Percentiles rank a stretch among this genome's conserved stretches.
Evolutionary conservation across 2,329 filamentous ascomycete genomes (phyloP).

Genomic region (Emergomyces orientalis): DNA sequence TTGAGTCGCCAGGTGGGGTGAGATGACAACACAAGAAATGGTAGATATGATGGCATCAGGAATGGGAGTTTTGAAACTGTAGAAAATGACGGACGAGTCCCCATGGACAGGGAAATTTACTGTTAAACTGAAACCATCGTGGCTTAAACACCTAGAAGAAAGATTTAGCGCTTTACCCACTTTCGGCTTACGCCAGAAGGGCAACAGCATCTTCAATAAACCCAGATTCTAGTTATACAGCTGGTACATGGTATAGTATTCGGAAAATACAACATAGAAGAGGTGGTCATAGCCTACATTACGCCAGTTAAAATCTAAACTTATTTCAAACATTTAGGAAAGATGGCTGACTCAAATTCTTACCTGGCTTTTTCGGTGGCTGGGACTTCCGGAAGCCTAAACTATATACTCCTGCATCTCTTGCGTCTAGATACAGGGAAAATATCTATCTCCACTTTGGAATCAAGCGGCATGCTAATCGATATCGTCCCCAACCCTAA

Average conservation of each 20-base stretch:
- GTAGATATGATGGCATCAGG: neutral
- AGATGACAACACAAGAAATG: neutral
- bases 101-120: too few relatives aligned
- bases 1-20: too few relatives aligned
- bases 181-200: neutral
- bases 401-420: neutral
- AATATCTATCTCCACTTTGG: neutral
- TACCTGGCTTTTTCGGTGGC: neutral
- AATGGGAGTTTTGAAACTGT: neutral
- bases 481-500: neutral
- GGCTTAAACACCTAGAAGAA: neutral
- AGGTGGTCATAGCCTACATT: neutral
- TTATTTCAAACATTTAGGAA: neutral
- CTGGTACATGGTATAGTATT: neutral
- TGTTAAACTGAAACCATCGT: too few relatives aligned
- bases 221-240: neutral
- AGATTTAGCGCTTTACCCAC: neutral
- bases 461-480: neutral
- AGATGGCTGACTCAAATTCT: neutral
- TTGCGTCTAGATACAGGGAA: neutral
- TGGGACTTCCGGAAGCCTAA: neutral
- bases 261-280: neutral
- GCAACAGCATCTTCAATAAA: neutral
- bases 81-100: too few relatives aligned
- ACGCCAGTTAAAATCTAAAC: neutral